These are phyloP conservation scores for Neoarthrinium moseri DNA, from an alignment of 2,329 filamentous ascomycete genomes.

Conservation along the genomic window DNA sequence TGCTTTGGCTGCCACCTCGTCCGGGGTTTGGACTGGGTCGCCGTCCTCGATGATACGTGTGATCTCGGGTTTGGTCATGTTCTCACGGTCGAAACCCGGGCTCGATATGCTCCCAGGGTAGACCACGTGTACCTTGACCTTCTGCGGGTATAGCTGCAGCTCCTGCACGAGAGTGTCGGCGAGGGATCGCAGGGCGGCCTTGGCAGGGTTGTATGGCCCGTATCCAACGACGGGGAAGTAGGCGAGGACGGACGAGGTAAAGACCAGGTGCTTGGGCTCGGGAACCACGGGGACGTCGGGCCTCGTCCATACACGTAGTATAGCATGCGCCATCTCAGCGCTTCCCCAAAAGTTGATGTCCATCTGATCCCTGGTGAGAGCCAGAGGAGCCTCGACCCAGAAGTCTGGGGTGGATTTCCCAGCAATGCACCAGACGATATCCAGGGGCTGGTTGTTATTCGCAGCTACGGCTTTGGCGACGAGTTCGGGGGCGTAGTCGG, in stretches of 20 bases:
- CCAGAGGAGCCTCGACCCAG: slow-evolving; percentile 71
- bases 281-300: slow-evolving; percentile 41
- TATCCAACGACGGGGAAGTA: slow-evolving; percentile 83
- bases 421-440: slow-evolving; percentile 90
- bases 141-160: slow-evolving; percentile 79
- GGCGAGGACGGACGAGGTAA: slow-evolving; percentile 76
- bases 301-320: slow-evolving; percentile 71
- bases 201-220: slow-evolving; percentile 77
- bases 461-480: slow-evolving; percentile 71
- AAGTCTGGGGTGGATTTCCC: slow-evolving; percentile 73
- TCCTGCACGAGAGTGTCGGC: slow-evolving; percentile 84
- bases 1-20: slow-evolving; percentile 69
- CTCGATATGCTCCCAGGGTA: slow-evolving; percentile 81
- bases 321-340: slow-evolving; percentile 81
- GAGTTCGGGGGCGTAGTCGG: slow-evolving; percentile 67
- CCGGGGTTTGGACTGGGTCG: slow-evolving; percentile 77
- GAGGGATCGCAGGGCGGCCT: slow-evolving; percentile 79
- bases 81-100: slow-evolving; percentile 74
- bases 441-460: slow-evolving; percentile 73
- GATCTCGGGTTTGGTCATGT: slow-evolving; percentile 74
- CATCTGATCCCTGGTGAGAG: slow-evolving; percentile 74
- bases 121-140: slow-evolving; percentile 78
- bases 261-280: slow-evolving; percentile 74
- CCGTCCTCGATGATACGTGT: slow-evolving; percentile 77
- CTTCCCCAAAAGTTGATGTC: slow-evolving; percentile 89